Evolutionary conservation across 495 filamentous ascomycete species (phyloP).

Genomic region (Aspergillus carlsbadensis): DNA sequence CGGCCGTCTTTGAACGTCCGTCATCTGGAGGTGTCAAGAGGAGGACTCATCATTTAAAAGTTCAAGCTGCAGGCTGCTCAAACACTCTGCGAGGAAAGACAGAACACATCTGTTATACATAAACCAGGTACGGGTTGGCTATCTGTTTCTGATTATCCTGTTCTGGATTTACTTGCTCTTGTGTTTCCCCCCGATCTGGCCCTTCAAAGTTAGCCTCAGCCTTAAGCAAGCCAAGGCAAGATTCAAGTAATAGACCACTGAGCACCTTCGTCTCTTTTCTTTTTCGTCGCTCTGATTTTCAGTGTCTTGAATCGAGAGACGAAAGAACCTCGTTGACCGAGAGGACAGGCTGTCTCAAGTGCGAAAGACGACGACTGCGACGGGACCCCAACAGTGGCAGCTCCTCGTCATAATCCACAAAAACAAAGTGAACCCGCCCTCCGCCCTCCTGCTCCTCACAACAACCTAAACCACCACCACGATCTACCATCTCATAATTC

Average conservation of each 20-base stretch:
- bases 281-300: not conserved
- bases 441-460: conserved; percentile 2
- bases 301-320: not conserved
- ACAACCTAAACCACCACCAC: not conserved
- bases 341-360: too few species aligned
- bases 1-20: conserved; percentile 1
- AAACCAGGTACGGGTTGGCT: too few species aligned
- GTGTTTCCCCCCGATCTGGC: not conserved
- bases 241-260: not conserved
- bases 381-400: conserved; percentile 8
- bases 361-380: too few species aligned
- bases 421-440: conserved; percentile 16
- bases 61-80: not conserved
- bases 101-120: not conserved
- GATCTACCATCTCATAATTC: conserved; percentile 13
- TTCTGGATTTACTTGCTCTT: not conserved
- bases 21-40: conserved; percentile 1
- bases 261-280: not conserved
- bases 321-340: too few species aligned
- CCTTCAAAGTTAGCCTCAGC: conserved; percentile 3
- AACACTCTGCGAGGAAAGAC: not conserved
- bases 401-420: conserved; percentile 25
- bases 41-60: not conserved
- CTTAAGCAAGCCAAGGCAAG: conserved; percentile 1
- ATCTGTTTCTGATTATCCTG: not conserved